Conservation (phyloP, 495 filamentous ascomycete species). For the Trichoderma gamsii region DNA sequence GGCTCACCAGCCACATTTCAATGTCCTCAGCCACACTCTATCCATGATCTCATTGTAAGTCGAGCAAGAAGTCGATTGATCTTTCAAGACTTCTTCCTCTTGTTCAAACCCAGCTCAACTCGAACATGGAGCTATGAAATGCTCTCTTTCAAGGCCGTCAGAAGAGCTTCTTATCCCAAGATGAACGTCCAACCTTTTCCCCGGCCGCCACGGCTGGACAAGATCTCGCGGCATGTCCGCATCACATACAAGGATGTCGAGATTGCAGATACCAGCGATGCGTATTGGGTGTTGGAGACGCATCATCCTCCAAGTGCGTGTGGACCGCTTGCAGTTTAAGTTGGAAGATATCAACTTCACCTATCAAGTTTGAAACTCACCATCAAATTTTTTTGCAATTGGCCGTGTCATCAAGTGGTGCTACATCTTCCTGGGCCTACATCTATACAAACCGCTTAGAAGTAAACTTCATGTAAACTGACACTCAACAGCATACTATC, state of each 20-base stretch:
- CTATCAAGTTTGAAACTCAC: too few relatives aligned
- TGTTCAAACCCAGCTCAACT: background rate
- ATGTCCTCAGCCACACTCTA: background rate
- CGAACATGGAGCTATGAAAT: background rate
- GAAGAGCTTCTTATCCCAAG: constrained; percentile 41
- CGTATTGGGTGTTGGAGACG: constrained; percentile 55
- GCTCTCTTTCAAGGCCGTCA: background rate
- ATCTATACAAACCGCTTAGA: background rate
- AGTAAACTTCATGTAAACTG: background rate
- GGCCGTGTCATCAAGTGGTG: too few relatives aligned
- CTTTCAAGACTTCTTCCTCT: background rate
- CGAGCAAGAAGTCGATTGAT: background rate
- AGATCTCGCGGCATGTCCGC: constrained; percentile 42
- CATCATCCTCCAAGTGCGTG: constrained; percentile 48
- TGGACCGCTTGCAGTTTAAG: background rate
- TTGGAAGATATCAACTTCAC: background rate
- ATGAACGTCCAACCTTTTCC: constrained; percentile 52
- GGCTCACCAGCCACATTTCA: background rate
- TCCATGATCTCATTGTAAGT: background rate
- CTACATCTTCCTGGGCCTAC: background rate
- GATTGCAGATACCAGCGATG: constrained; percentile 50
- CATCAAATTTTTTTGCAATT: too few relatives aligned
- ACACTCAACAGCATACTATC: constrained; percentile 44
- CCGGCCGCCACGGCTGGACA: constrained; percentile 51
- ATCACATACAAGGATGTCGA: constrained; percentile 46